A percentile compares a stretch with the other conserved stretches of the same genome.
Evolutionary conservation across 495 filamentous ascomycete species (phyloP).

Genomic region (Penicillium odoratum): DNA sequence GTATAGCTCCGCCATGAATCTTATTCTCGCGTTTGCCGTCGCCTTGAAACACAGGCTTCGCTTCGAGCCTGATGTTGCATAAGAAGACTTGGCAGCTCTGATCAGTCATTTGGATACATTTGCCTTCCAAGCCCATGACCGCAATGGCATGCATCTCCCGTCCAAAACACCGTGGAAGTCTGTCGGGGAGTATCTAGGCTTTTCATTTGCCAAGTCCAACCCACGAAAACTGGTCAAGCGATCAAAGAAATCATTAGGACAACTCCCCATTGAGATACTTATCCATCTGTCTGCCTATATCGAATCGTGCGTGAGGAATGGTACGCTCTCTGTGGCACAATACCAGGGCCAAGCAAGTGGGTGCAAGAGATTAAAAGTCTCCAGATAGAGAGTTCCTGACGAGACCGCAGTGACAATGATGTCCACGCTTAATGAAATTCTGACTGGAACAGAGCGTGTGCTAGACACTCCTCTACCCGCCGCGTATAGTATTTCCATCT

Average conservation of each 20-base stretch:
- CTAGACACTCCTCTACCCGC: slow-evolving; percentile 81
- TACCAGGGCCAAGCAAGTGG: slow-evolving; percentile 48
- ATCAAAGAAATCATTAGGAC: slow-evolving; percentile 63
- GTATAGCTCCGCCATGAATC: slow-evolving; percentile 69
- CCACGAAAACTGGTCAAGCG: slow-evolving; percentile 71
- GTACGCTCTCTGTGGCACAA: slow-evolving; percentile 50
- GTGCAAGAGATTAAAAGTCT: slow-evolving; percentile 10
- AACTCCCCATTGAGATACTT: slow-evolving; percentile 76
- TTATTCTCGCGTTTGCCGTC: slow-evolving; percentile 74
- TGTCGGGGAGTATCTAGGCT: slow-evolving; percentile 66
- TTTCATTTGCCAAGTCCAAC: slow-evolving; percentile 70
- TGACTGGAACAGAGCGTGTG: slow-evolving; percentile 75
- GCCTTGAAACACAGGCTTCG: slow-evolving; percentile 84
- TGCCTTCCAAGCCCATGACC: slow-evolving; percentile 64
- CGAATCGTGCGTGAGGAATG: slow-evolving; percentile 55
- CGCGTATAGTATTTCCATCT: slow-evolving; percentile 82
- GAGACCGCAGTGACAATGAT: slow-evolving; percentile 35
- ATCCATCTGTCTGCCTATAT: slow-evolving; percentile 68
- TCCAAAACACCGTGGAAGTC: slow-evolving; percentile 58
- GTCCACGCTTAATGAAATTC: slow-evolving; percentile 65
- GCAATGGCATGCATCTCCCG: slow-evolving; percentile 40
- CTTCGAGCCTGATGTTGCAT: slow-evolving; percentile 80
- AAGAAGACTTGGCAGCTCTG: slow-evolving; percentile 59
- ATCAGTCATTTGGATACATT: slow-evolving; percentile 51
- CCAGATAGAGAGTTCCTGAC: background rate